Base-by-base conservation (phyloP, 2,329 filamentous ascomycete genomes). In the Cordyceps militaris region DNA sequence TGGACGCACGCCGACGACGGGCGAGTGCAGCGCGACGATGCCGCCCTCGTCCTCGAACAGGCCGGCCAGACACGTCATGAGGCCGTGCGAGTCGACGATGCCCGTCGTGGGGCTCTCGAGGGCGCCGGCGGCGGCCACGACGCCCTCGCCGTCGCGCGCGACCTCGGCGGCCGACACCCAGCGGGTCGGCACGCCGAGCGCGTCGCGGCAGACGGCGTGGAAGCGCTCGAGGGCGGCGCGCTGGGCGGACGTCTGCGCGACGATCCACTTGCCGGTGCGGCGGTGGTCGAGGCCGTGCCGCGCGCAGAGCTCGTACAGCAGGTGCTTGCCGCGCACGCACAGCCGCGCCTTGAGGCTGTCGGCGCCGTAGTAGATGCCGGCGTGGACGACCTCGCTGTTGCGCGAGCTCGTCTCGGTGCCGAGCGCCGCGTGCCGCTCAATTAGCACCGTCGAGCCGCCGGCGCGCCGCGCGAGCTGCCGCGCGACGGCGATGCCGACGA, bases 351-450 rank as follows among this genome's bases (percentile, higher is more conserved):
- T 99, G 55, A 97, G 82, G 1, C 85, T 87, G 42, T 75, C 72
- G 6, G 78, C 69, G 16, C 88, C 89, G 72, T 97, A 97, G 79
- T 97, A 97, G 62, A 97, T 81, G 14, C 94, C 94, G 1, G 90
- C 94, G 71, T 99, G 94, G 65, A 99, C 95, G 57, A 97, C 93
- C 80, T 97, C 92, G 67, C 88, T 93, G 76, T 96, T 97, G 64
- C 92, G 86, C 63, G 88, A 89, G 61, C 88, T 92, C 0, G 91
- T 96, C 75, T 97, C 92, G 28, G 85, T 93, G 51, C 92, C 92
- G 26, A 89, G 79, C 52, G 81, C 78, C 23, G 78, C 72, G 76
- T 96, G 89, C 26, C 88, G 84, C 73, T 97, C 92, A 1, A 97
- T 83, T 56, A 96, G 77, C 13, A 96, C 79, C 0, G 89, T 93